Base-by-base conservation (phyloP, 345 rosid species). In the Lepidium sativum region DNA sequence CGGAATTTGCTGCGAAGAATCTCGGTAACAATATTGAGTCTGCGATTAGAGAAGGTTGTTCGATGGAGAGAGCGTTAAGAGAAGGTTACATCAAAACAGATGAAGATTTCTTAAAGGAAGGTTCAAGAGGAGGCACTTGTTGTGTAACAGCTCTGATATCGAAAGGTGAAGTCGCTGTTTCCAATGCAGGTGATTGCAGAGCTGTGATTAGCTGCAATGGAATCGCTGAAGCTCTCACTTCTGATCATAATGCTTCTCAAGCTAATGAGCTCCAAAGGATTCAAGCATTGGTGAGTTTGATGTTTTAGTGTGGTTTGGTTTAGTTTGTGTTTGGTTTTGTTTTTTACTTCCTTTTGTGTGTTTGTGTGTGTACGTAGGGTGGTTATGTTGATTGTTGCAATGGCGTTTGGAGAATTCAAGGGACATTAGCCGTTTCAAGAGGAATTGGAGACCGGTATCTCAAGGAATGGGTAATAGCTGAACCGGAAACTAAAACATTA, bases 361-460 rank as follows among this genome's bases (percentile, higher is more conserved):
- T 31, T 35, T 67, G 9, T 62, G 27, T 44, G 72, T 57, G 9
- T 51, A 41, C 60, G 73, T 54, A 68, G 77, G 77, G 77, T 61
- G 97, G 98, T 9, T 92, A 89, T 77, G 91, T 92, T 13, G 97
- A 92, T 80, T 61, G 79, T 18, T 56, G 81, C 65, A 81, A 61
- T 35, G 97, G 98, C 41, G 79, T 74, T 57, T 92, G 97, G 98
- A 82, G 98, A 72, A 78, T 92, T 63, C 98, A 89, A 50, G 97
- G 96, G 15, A 81, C 89, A 31, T 70, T 92, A 58, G 98, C 91
- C 2, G 96, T 92, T 13, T 85, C 98, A 2, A 75, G 98, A 68
- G 94, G 83, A 41, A 86, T 92, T 17, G 98, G 98, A 15, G 97
- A 92, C 58, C 41, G 74, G 20, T 80, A 77, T 58, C 84, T 87